A percentile compares a stretch with the other conserved stretches of the same genome.
phyloP scores from a whole-genome alignment of 208 protist species.

The Trypanosoma caninum region DNA sequence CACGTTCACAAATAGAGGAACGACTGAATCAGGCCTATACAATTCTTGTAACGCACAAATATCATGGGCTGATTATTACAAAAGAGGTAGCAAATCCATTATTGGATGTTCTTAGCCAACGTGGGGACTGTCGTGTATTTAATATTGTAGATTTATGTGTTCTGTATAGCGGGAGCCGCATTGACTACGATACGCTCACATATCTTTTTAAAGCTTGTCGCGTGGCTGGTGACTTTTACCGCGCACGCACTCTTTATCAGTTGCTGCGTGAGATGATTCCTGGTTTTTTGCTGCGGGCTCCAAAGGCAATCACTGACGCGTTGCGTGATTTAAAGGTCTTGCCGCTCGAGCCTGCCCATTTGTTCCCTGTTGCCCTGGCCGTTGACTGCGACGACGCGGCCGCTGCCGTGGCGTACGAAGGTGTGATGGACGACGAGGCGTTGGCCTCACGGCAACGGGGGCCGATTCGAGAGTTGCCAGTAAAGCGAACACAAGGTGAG shows the following conservation, averaged over 20 bases:
- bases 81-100: conserved; percentile 60
- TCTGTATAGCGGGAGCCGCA: conserved; percentile 66
- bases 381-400: background rate
- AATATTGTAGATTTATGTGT: conserved; percentile 85
- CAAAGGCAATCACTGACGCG: conserved; percentile 40
- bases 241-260: conserved; percentile 67
- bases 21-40: conserved; percentile 77
- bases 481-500: background rate
- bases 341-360: conserved; percentile 38
- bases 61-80: conserved; percentile 75
- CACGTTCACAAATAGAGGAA: conserved; percentile 44
- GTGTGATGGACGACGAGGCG: conserved; percentile 14
- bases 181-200: conserved; percentile 74
- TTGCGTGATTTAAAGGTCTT: conserved; percentile 67
- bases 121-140: conserved; percentile 82
- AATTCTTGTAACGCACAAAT: conserved; percentile 85
- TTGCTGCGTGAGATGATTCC: conserved; percentile 74
- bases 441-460: background rate
- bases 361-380: conserved; percentile 30
- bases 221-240: conserved; percentile 72
- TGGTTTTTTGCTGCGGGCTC: conserved; percentile 70
- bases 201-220: conserved; percentile 74
- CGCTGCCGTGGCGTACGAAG: conserved; percentile 1
- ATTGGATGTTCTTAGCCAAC: conserved; percentile 49
- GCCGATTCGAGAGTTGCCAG: conserved; percentile 22